Conservation (phyloP, 768 basidiomycete genomes). For the Tylopilus subfusipes region DNA sequence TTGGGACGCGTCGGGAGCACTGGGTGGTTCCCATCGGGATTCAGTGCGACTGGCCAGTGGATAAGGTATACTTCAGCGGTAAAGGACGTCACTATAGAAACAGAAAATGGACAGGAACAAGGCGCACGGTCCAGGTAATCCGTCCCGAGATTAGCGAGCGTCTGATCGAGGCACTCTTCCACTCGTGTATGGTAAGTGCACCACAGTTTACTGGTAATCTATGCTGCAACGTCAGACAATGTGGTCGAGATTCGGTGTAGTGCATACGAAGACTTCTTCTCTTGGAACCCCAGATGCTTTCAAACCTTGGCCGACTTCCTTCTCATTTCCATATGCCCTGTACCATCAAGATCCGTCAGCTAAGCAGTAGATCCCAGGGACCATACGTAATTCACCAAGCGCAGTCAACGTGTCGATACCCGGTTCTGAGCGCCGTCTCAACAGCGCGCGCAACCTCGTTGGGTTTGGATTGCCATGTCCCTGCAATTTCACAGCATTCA, state of each 20-base stretch:
- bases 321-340: constrained; percentile 73
- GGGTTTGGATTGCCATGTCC: constrained; percentile 78
- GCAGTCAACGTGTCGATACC: constrained; percentile 77
- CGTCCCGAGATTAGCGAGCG: constrained; percentile 72
- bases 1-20: constrained; percentile 55
- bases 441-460: constrained; percentile 74
- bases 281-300: constrained; percentile 72
- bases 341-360: constrained; percentile 15
- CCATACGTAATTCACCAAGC: constrained; percentile 40
- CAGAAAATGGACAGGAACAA: background rate
- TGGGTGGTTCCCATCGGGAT: constrained; percentile 63
- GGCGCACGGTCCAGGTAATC: constrained; percentile 78
- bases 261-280: constrained; percentile 62
- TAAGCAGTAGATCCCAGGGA: constrained; percentile 1
- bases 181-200: constrained; percentile 66
- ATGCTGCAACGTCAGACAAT: background rate
- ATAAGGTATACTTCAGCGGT: constrained; percentile 51
- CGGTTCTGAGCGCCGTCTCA: constrained; percentile 67
- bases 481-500: constrained; percentile 31
- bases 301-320: constrained; percentile 80
- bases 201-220: constrained; percentile 76
- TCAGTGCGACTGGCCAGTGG: constrained; percentile 80
- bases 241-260: background rate
- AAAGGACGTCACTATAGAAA: background rate
- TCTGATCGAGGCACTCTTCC: constrained; percentile 70